These are phyloP conservation scores for Bimuria novae-zelandiae DNA, from an alignment of 2,329 filamentous ascomycete genomes.

Conservation along the genomic window DNA sequence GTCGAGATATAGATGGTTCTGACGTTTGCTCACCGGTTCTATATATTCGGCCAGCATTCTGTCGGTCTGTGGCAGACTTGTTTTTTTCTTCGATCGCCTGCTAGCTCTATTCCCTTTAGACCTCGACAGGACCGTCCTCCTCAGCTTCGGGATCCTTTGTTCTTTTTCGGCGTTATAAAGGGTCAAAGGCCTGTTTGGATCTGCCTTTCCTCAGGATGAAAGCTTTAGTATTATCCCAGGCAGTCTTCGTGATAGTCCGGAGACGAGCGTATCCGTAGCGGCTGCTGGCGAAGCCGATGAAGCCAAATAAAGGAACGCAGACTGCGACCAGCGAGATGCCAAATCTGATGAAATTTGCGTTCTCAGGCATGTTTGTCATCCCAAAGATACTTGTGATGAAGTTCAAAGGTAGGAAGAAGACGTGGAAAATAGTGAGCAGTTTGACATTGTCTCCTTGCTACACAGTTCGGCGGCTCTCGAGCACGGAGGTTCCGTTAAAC, in stretches of 20 bases:
- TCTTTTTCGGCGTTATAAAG: no score
- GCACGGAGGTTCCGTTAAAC: constrained; percentile 65
- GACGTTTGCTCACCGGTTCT: no score
- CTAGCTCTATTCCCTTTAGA: no score
- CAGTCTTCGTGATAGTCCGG: background rate
- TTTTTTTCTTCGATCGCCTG: no score
- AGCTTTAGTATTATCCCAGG: no score
- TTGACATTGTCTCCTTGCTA: constrained; percentile 67
- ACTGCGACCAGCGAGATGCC: constrained; percentile 48
- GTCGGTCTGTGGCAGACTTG: no score
- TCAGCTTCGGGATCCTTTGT: no score
- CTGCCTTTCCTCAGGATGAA: no score
- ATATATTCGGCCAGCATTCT: no score
- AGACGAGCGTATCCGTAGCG: background rate
- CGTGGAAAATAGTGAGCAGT: constrained; percentile 61
- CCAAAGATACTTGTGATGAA: constrained; percentile 66
- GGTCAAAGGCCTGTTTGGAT: no score
- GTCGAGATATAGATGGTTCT: no score
- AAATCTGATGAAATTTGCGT: constrained; percentile 46
- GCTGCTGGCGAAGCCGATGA: constrained; percentile 42
- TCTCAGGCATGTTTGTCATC: constrained; percentile 52
- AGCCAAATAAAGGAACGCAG: constrained; percentile 52
- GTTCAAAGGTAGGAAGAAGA: constrained; percentile 63
- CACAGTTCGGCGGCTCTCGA: constrained; percentile 60
- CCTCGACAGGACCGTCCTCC: no score